These are phyloP conservation scores for Raffaelea albimanens DNA, from an alignment of 2,329 filamentous ascomycete species.

Conservation along the genomic window DNA sequence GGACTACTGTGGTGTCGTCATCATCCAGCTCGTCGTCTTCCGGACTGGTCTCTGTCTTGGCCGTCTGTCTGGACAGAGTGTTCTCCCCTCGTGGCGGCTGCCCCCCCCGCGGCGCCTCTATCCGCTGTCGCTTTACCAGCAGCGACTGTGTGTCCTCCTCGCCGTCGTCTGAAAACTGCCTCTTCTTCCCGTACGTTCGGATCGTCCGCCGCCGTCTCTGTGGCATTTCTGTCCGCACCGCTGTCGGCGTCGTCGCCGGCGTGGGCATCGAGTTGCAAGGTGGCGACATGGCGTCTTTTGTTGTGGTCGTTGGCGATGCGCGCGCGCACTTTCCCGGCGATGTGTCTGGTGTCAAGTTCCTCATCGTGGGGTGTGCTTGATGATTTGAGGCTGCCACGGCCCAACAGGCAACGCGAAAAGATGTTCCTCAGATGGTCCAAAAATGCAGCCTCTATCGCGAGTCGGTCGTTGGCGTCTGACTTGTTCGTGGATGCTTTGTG, in stretches of 20 bases:
- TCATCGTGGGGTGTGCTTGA: too few relatives aligned
- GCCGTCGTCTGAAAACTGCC: not conserved
- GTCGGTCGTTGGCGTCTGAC: too few relatives aligned
- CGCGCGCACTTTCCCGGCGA: conserved; percentile 8
- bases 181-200: conserved; percentile 14
- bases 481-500: too few relatives aligned
- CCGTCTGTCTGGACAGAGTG: not conserved
- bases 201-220: conserved; percentile 6
- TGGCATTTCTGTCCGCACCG: not conserved
- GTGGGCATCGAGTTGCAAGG: not conserved
- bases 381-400: too few relatives aligned
- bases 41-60: not conserved
- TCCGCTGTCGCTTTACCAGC: not conserved
- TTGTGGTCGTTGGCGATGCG: conserved; percentile 2
- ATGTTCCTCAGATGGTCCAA: too few relatives aligned
- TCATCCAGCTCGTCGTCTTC: not conserved
- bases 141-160: not conserved
- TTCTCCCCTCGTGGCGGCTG: too few relatives aligned
- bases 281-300: not conserved
- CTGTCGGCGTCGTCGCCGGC: not conserved
- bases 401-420: too few relatives aligned
- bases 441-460: too few relatives aligned
- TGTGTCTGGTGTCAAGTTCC: conserved; percentile 10
- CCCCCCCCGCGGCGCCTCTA: not conserved
- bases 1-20: not conserved